These are phyloP conservation scores for Dioscorea alata DNA, from an alignment of 106 monocot genomes.

Conservation along the genomic window DNA sequence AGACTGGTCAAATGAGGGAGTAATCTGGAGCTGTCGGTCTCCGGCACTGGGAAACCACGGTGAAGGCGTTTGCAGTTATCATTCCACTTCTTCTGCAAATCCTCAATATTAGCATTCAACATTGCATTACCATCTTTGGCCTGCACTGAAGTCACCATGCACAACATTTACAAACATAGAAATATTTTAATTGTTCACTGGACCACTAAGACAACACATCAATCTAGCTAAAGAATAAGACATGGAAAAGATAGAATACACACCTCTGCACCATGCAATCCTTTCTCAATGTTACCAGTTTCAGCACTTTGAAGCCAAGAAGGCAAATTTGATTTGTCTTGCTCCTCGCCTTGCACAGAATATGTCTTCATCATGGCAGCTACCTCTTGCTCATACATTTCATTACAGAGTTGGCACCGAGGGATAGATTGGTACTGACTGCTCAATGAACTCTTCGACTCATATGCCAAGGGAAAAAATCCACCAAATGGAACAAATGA, in stretches of 20 bases:
- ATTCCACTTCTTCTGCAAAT: constrained; percentile 61
- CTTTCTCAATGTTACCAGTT: constrained; percentile 13
- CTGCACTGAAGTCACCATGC: constrained; percentile 39
- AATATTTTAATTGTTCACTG: neutral
- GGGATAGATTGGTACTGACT: constrained; percentile 16
- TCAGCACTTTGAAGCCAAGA: constrained; percentile 36
- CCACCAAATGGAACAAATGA: constrained; percentile 72
- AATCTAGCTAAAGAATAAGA: neutral
- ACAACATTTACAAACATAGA: constrained; percentile 4
- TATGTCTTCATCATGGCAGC: constrained; percentile 36
- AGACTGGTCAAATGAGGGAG: constrained; percentile 30
- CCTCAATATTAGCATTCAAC: constrained; percentile 28
- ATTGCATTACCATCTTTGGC: constrained; percentile 39
- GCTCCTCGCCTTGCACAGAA: constrained; percentile 22
- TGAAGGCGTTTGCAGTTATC: constrained; percentile 32
- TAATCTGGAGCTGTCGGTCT: constrained; percentile 6
- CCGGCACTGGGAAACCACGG: constrained; percentile 12
- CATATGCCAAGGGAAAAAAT: constrained; percentile 34
- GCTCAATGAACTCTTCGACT: constrained; percentile 24
- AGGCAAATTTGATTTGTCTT: constrained; percentile 29
- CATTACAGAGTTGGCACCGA: constrained; percentile 54
- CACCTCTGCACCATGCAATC: constrained; percentile 43
- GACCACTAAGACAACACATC: neutral
- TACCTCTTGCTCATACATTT: constrained; percentile 69
- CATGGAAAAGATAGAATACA: constrained; percentile 4